Conservation (phyloP, 257 asterid genomes). For the Jaltomata sinuosa region DNA sequence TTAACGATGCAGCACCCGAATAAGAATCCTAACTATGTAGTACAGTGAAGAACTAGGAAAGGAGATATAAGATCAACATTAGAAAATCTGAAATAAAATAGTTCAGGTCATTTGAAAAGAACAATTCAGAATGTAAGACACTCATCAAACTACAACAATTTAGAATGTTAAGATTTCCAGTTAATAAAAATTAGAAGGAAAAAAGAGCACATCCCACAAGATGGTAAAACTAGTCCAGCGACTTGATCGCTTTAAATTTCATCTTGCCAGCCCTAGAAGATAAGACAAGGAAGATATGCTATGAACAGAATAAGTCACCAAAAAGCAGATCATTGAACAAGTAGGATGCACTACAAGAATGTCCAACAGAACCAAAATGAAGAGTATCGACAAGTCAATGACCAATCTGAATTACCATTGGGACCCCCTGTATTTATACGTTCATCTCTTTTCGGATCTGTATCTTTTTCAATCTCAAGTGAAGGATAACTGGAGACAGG, state of each 20-base stretch:
- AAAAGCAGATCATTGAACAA: neutral
- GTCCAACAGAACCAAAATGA: neutral
- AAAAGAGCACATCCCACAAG: neutral
- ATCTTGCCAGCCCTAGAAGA: neutral
- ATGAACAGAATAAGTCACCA: neutral
- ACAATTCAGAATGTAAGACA: neutral
- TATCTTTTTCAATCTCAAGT: conserved; percentile 50
- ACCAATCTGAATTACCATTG: conserved; percentile 12
- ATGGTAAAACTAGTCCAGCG: neutral
- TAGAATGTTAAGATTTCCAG: neutral
- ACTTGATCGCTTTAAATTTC: neutral
- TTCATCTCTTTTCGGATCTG: conserved; percentile 29
- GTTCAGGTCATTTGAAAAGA: neutral
- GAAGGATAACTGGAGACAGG: conserved; percentile 70
- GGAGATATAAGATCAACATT: neutral
- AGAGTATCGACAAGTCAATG: neutral
- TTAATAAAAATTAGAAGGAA: neutral
- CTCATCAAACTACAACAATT: neutral
- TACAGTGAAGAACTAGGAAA: neutral
- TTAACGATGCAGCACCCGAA: neutral
- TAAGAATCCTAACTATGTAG: neutral
- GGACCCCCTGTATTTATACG: conserved; percentile 36
- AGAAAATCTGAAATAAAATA: neutral
- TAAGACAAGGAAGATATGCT: neutral
- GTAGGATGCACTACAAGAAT: neutral